Conservation (phyloP, 2,329 filamentous ascomycete genomes). For the Aspergillus versicolor region DNA sequence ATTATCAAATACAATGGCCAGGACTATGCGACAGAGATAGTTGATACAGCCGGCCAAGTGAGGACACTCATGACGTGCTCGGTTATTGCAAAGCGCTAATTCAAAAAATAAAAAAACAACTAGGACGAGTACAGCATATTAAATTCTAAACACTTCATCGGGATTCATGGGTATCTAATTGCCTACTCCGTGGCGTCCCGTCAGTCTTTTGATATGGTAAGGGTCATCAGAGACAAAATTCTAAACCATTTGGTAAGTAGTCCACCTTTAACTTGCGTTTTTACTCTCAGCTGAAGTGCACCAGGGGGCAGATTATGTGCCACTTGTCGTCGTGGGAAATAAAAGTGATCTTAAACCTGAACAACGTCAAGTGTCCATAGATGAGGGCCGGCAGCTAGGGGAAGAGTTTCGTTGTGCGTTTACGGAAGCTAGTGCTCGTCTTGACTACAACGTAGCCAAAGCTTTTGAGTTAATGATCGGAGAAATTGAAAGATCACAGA, state of each 20-base stretch:
- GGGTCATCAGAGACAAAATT: slow-evolving; percentile 95
- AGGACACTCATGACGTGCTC: slow-evolving; percentile 20
- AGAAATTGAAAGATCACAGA: slow-evolving; percentile 92
- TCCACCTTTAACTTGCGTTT: background rate
- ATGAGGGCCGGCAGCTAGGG: slow-evolving; percentile 80
- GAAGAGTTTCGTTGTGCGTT: slow-evolving; percentile 89
- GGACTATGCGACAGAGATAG: slow-evolving; percentile 93
- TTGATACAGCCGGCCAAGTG: slow-evolving; percentile 95
- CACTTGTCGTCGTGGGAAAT: slow-evolving; percentile 93
- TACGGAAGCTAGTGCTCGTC: slow-evolving; percentile 91
- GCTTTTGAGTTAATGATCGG: slow-evolving; percentile 92
- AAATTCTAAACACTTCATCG: slow-evolving; percentile 98
- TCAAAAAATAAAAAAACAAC: background rate
- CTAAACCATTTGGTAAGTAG: slow-evolving; percentile 81
- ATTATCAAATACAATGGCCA: slow-evolving; percentile 90
- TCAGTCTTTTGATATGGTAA: slow-evolving; percentile 95
- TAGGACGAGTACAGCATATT: slow-evolving; percentile 98
- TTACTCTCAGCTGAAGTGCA: background rate
- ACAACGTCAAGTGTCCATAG: slow-evolving; percentile 83
- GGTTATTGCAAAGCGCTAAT: slow-evolving; percentile 15
- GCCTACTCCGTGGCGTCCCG: slow-evolving; percentile 96
- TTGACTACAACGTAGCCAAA: slow-evolving; percentile 89
- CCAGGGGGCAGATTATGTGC: slow-evolving; percentile 87
- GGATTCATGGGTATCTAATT: slow-evolving; percentile 97
- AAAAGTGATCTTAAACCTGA: slow-evolving; percentile 92